Evolutionary conservation across 2,329 filamentous ascomycete genomes (phyloP).

Genomic region (Colletotrichum sp.): DNA sequence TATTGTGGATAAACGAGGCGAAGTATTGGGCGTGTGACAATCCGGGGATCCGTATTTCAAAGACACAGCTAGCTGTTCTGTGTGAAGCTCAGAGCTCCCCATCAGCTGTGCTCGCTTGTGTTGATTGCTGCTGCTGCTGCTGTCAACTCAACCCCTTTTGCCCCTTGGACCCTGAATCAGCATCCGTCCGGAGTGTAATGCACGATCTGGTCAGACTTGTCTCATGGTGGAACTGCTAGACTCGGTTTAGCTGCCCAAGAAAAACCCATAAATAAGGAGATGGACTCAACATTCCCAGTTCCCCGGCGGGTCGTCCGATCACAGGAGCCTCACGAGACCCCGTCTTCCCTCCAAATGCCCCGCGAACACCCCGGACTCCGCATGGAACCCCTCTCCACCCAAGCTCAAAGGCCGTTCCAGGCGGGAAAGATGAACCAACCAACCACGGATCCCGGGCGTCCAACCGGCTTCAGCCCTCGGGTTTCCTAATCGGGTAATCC

Average conservation of each 20-base stretch:
- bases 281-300: neutral
- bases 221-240: neutral
- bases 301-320: neutral
- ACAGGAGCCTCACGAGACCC: neutral
- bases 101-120: neutral
- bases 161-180: neutral
- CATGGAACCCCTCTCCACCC: neutral
- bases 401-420: neutral
- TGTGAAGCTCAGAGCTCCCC: neutral
- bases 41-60: neutral
- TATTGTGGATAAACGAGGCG: neutral
- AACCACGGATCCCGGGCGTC: neutral
- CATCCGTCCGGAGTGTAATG: neutral
- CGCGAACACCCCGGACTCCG: conserved; percentile 2
- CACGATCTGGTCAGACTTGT: neutral
- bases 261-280: neutral
- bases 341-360: neutral
- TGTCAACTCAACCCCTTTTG: neutral
- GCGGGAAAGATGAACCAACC: neutral
- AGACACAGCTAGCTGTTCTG: neutral
- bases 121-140: neutral
- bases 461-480: neutral
- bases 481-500: conserved; percentile 12
- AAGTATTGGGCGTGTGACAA: neutral
- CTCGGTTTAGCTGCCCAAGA: neutral